Base-by-base conservation (phyloP, 768 basidiomycete genomes). In the Suillus decipiens region DNA sequence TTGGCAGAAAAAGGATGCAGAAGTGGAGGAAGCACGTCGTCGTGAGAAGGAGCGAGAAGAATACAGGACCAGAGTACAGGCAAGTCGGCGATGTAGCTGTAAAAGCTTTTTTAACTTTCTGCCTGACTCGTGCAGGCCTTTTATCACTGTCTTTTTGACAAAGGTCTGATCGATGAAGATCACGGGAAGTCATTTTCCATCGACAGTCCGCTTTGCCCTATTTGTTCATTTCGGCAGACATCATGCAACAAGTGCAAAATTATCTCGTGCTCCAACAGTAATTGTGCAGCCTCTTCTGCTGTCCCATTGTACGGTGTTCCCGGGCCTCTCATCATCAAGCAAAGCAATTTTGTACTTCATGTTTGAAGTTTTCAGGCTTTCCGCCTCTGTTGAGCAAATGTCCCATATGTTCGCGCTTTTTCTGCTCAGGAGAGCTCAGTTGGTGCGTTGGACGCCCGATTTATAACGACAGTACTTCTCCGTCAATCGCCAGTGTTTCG, bases 151-250 rank as follows among this genome's bases (percentile, higher is more conserved):
- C 41, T 61, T 62, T 11, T 61, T 7, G 39, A 61, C 14, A n/a
- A n/a, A 61, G 60, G 39, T 60, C 24, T 61, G 1, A 28, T 59
- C 28, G 28, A 33, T 41, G 39, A 33, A 36, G 39, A 62, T 59
- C 1, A 19, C 59, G n/a, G 12, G 15, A 34, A 50, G 43, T 8
- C 12, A 24, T 31, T 51, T 9, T 42, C 58, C 43, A n/a, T 9
- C 59, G 59, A 43, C 24, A 54, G 36, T 17, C 34, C 9, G 22
- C 1, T 14, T 17, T 59, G 59, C 17, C 59, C 59, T 31, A 9
- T 59, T 34, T 59, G 59, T 17, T 42, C 28, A 54, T 31, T 17
- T 10, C 6, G 4, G 6, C 34, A n/a, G 45, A 51, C 28, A 36
- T 59, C 59, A 17, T 59, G 59, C 39, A 28, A 3, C n/a, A 17